A percentile compares a stretch with the other conserved stretches of the same genome.
Conservation (phyloP, 305 asterid genomes). For the Ajuga reptans region DNA sequence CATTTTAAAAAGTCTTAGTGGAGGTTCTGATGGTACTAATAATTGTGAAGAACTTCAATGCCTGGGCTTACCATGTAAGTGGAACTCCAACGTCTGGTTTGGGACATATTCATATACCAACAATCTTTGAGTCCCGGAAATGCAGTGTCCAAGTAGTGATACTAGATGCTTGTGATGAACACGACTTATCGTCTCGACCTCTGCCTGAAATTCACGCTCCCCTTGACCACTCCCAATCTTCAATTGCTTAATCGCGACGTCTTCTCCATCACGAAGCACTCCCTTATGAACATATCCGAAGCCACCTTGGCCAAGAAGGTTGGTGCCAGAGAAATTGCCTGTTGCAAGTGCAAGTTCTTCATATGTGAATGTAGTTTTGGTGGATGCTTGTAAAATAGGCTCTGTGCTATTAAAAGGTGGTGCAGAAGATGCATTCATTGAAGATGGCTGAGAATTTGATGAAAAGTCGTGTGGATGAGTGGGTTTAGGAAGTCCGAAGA, state of each 20-base stretch:
- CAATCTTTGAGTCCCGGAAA: constrained; percentile 64
- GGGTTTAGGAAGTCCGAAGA: constrained; percentile 26
- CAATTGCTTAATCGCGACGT: constrained; percentile 67
- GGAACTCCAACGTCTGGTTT: constrained; percentile 66
- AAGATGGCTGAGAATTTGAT: constrained; percentile 32
- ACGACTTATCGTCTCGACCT: constrained; percentile 70
- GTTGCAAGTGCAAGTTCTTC: constrained; percentile 68
- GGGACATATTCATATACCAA: constrained; percentile 74
- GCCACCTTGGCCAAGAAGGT: constrained; percentile 83
- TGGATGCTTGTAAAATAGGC: neutral
- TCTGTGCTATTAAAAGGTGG: constrained; percentile 36
- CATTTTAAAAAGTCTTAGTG: neutral
- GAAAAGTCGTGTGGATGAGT: constrained; percentile 21
- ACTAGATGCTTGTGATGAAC: constrained; percentile 65
- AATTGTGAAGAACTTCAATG: neutral
- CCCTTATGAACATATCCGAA: constrained; percentile 86
- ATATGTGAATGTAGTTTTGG: constrained; percentile 51
- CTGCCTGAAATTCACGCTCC: constrained; percentile 85
- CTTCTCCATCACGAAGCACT: constrained; percentile 55
- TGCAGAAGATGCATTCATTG: constrained; percentile 32
- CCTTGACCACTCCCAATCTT: constrained; percentile 79
- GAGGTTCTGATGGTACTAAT: neutral
- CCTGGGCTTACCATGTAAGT: constrained; percentile 60
- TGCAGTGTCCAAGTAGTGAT: constrained; percentile 63
- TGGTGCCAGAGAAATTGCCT: constrained; percentile 38